Percentiles rank a stretch among this genome's conserved stretches.
Evolutionary conservation across 495 filamentous ascomycete species (phyloP).

Genomic region (Thozetella sp.): DNA sequence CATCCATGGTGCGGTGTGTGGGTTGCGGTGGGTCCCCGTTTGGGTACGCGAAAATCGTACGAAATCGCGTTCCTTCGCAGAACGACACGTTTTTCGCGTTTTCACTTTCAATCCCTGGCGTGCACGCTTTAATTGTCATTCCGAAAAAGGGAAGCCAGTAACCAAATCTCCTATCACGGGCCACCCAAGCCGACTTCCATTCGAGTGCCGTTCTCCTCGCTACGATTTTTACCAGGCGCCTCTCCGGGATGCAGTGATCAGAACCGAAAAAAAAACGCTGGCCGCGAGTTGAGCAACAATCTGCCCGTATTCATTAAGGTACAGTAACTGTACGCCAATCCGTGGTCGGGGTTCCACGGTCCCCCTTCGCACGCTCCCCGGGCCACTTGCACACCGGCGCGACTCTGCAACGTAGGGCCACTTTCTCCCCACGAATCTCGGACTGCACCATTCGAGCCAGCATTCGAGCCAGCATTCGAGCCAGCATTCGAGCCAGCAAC

Average conservation of each 20-base stretch:
- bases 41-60: conserved; percentile 3
- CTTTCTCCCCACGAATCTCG: neutral
- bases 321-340: neutral
- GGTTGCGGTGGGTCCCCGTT: neutral
- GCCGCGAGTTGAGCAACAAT: neutral
- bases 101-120: neutral
- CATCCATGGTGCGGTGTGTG: too few species aligned
- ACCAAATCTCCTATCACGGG: neutral
- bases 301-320: neutral
- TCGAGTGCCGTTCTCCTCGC: neutral
- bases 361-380: neutral
- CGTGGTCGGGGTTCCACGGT: neutral
- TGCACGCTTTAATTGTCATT: conserved; percentile 2
- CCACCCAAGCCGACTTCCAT: neutral
- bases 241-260: too few species aligned
- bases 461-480: too few species aligned
- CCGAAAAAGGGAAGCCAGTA: conserved; percentile 3
- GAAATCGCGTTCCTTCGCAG: conserved; percentile 2
- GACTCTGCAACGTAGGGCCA: neutral
- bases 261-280: too few species aligned
- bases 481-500: too few species aligned
- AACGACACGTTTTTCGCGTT: conserved; percentile 2
- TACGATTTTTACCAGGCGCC: neutral
- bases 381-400: neutral
- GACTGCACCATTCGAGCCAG: too few species aligned